Conservation (phyloP, 2,329 filamentous ascomycete genomes). For the Lasiodiplodia citricola region DNA sequence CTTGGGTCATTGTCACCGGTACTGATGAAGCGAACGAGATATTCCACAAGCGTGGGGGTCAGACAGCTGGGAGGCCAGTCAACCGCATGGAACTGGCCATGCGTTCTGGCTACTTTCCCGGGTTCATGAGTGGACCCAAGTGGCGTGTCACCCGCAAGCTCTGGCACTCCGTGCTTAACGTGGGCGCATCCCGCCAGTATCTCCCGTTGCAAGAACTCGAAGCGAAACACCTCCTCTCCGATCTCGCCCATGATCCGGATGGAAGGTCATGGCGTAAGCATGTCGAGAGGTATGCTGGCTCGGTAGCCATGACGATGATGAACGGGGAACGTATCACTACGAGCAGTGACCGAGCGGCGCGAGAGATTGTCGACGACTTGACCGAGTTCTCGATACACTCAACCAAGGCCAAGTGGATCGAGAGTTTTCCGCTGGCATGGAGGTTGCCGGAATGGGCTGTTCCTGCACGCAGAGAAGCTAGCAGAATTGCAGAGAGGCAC, state of each 20-base stretch:
- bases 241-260: not conserved
- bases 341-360: not conserved
- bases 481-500: conserved; percentile 33
- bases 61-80: conserved; percentile 4
- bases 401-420: conserved; percentile 35
- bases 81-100: conserved; percentile 1
- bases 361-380: not conserved
- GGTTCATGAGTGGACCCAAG: conserved; percentile 12
- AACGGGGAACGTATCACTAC: conserved; percentile 1
- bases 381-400: not conserved
- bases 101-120: not conserved
- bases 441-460: conserved; percentile 40
- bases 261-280: conserved; percentile 1
- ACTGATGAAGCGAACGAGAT: conserved; percentile 6
- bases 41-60: conserved; percentile 8
- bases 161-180: conserved; percentile 23
- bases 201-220: conserved; percentile 25
- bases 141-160: conserved; percentile 25
- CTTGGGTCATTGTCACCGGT: conserved; percentile 6
- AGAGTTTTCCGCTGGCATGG: conserved; percentile 53
- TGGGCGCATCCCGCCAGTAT: conserved; percentile 23
- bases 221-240: conserved; percentile 6
- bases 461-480: conserved; percentile 46
- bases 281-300: not conserved
- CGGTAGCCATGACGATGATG: conserved; percentile 18